Conservation (phyloP, 768 basidiomycete species). For the Agaricus bisporus region DNA sequence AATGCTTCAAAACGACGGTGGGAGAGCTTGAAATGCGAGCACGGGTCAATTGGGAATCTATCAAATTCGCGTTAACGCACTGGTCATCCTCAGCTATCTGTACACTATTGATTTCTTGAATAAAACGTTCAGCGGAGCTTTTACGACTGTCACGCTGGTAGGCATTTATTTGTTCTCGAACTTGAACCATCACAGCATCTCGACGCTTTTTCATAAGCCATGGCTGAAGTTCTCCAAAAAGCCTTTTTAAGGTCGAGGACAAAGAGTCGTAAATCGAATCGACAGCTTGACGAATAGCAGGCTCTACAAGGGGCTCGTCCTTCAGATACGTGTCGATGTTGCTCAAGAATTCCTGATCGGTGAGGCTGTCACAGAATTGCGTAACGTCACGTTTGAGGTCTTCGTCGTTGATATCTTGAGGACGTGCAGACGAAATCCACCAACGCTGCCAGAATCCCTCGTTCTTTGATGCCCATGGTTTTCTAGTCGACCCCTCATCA, state of each 20-base stretch:
- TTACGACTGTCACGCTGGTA: background rate
- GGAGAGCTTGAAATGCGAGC: background rate
- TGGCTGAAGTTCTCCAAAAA: background rate
- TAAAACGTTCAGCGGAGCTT: background rate
- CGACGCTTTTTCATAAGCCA: background rate
- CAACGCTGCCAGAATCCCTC: background rate
- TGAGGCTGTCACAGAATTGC: background rate
- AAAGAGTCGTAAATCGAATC: background rate
- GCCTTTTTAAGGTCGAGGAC: background rate
- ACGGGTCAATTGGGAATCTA: background rate
- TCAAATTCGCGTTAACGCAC: background rate
- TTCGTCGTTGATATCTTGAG: background rate
- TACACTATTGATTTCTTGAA: background rate
- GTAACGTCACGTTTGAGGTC: background rate
- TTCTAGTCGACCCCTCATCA: background rate
- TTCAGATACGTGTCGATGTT: background rate
- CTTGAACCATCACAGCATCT: background rate
- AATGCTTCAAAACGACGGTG: background rate
- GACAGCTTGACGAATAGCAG: background rate
- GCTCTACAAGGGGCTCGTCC: conserved; percentile 2
- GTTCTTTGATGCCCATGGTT: background rate
- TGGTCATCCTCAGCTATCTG: background rate
- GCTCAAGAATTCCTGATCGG: background rate
- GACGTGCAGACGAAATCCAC: background rate
- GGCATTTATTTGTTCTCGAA: background rate